phyloP scores from a whole-genome alignment of 345 rosid species.

The Populus pruinosa region DNA sequence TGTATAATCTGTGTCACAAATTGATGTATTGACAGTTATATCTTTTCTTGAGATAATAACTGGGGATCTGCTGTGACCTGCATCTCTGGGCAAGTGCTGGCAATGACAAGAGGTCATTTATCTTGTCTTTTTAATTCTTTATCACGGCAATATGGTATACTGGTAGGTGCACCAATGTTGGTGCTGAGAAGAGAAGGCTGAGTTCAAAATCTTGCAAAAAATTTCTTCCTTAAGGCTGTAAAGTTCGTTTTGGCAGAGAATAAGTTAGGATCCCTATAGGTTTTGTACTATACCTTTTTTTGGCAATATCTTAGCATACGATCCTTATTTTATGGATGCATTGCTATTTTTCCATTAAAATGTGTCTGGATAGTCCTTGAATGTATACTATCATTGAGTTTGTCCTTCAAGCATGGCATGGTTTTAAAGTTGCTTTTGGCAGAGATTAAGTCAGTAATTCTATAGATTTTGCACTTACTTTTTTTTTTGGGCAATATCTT shows the following conservation, averaged over 20 bases:
- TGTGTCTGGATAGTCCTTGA: slow-evolving; percentile 7
- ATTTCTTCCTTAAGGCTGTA: slow-evolving; percentile 16
- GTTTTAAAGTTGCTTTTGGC: slow-evolving; percentile 18
- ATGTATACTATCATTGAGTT: slow-evolving; percentile 8
- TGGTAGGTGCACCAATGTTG: slow-evolving; percentile 6
- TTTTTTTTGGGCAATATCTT: not conserved
- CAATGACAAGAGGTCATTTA: slow-evolving; percentile 10
- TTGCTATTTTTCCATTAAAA: slow-evolving; percentile 12
- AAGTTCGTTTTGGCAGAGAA: slow-evolving; percentile 24
- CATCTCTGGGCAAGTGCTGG: slow-evolving; percentile 13
- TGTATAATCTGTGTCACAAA: slow-evolving; percentile 23
- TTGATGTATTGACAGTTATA: slow-evolving; percentile 11
- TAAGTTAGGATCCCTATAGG: slow-evolving; percentile 9
- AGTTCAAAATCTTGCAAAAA: slow-evolving; percentile 14
- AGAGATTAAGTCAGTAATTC: slow-evolving; percentile 12
- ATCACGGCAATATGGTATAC: slow-evolving; percentile 1
- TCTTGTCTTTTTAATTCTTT: not conserved
- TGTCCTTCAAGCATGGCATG: not conserved
- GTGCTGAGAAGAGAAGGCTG: slow-evolving; percentile 16
- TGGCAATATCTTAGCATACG: slow-evolving; percentile 11
- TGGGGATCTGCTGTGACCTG: slow-evolving; percentile 8
- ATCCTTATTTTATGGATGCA: slow-evolving; percentile 20
- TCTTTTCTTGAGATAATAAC: slow-evolving; percentile 12
- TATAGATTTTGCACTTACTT: slow-evolving; percentile 25
- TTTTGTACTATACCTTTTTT: slow-evolving; percentile 26